These are phyloP conservation scores for Zymoseptoria tritici DNA, from an alignment of 2,329 filamentous ascomycete genomes.

Conservation along the genomic window DNA sequence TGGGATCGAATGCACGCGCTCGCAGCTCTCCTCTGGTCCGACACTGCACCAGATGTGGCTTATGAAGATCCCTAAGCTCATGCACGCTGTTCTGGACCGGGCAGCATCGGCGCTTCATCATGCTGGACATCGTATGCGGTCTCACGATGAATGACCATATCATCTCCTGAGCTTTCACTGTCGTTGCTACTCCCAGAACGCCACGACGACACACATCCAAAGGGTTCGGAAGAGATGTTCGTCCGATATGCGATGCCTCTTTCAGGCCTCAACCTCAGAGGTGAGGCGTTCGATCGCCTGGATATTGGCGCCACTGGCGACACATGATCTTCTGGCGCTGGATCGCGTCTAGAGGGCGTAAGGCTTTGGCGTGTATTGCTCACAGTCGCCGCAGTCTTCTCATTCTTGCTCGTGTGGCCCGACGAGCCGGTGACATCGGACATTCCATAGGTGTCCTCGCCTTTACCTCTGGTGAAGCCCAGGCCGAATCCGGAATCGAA, in stretches of 20 bases:
- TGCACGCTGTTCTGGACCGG: slow-evolving; percentile 6
- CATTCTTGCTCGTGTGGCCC: slow-evolving; percentile 11
- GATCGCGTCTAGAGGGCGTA: not conserved
- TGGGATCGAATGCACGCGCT: not conserved
- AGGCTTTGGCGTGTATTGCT: slow-evolving; percentile 1
- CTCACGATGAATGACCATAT: slow-evolving; percentile 24
- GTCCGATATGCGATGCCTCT: slow-evolving; percentile 5
- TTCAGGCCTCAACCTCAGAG: slow-evolving; percentile 17
- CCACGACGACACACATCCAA: slow-evolving; percentile 4
- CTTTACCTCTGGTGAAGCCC: slow-evolving; percentile 24
- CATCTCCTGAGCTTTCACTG: slow-evolving; percentile 17
- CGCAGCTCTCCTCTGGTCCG: slow-evolving; percentile 1
- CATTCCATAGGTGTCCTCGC: slow-evolving; percentile 23
- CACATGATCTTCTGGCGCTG: not conserved
- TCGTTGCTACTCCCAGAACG: slow-evolving; percentile 10
- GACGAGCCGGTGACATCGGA: slow-evolving; percentile 19
- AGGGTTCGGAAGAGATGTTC: slow-evolving; percentile 13
- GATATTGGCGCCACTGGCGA: not conserved
- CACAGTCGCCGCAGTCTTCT: slow-evolving; percentile 9
- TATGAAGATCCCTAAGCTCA: slow-evolving; percentile 1
- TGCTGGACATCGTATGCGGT: slow-evolving; percentile 21
- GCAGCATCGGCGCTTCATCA: slow-evolving; percentile 18
- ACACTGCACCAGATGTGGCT: not conserved
- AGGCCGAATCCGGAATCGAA: slow-evolving; percentile 36
- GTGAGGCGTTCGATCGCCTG: not conserved